Base-by-base conservation (phyloP, 257 asterid genomes). In the Solanum medicagineum region DNA sequence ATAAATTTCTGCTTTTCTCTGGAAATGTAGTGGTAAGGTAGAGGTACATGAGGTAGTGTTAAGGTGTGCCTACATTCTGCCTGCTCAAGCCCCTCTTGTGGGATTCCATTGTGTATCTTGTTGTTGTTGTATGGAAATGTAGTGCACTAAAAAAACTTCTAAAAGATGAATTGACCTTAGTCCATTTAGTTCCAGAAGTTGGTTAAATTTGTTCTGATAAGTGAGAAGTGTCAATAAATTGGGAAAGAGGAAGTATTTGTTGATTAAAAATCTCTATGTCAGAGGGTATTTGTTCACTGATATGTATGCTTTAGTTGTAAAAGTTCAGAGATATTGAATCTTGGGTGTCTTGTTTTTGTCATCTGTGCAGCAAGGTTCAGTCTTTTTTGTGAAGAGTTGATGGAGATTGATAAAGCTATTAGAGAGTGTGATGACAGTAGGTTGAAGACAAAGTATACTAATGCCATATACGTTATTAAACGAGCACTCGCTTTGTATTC, bases 401-500 rank as follows among this genome's bases (percentile, higher is more conserved):
- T 96, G 99, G 99, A 94, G 97, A 92, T 96, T 69, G 93, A 93
- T 87, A 90, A 90, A 81, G 97, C 98, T 49, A 86, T 96, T 55
- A 88, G 89, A 86, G 97, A 85, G 83, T 89, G 94, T 86, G 94
- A 93, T 85, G 99, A 96, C 86, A 88, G 83, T 81, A 90, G 99
- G 87, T 88, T 96, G 93, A 93, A 91, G 93, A 94, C 95, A 4
- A 95, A 95, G 92, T 95, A 93, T 90, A 89, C 88, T 88, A 95
- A 93, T 85, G 98, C 99, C 88, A 90, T 95, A 86, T 88, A 91
- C 87, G 98, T 94, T 55, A 96, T 96, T 86, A 93, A 83, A 89
- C 91, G 97, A 87, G 94, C 98, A 70, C 93, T 96, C 69, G 97
- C 98, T 84, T 95, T 94, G 82, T 94, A 94, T 91, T 85, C 97